Evolutionary conservation across 164 flowering plant genomes (phyloP).

Genomic region (Vitis amurensis): DNA sequence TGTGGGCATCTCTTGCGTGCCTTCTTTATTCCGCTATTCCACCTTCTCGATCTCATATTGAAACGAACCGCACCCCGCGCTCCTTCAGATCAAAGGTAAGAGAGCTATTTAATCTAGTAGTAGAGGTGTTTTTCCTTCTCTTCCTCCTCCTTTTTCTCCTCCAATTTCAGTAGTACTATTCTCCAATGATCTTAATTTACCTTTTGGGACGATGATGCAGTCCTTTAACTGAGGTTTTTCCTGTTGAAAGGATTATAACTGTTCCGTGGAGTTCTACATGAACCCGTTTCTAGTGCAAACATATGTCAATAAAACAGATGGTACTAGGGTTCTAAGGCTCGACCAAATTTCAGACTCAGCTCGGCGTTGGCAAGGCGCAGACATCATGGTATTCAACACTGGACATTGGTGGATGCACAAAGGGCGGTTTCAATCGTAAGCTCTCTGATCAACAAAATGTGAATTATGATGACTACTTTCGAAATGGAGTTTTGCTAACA

Average conservation of each 20-base stretch:
- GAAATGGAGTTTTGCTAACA: background rate
- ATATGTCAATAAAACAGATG: slow-evolving; percentile 1
- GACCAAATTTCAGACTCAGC: slow-evolving; percentile 35
- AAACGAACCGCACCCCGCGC: too few relatives aligned
- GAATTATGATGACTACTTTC: background rate
- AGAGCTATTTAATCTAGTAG: slow-evolving; percentile 46
- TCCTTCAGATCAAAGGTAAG: slow-evolving; percentile 17
- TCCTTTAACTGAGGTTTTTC: too few relatives aligned
- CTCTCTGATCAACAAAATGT: background rate
- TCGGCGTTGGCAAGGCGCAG: slow-evolving; percentile 40
- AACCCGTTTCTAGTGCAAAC: slow-evolving; percentile 55
- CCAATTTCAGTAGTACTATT: too few relatives aligned
- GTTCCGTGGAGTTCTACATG: slow-evolving; percentile 40
- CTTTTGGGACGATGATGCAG: too few relatives aligned
- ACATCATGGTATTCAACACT: slow-evolving; percentile 51
- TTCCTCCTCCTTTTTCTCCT: too few relatives aligned
- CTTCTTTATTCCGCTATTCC: slow-evolving; percentile 16
- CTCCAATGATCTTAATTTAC: too few relatives aligned
- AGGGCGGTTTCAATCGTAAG: slow-evolving; percentile 30
- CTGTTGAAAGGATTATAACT: slow-evolving; percentile 37
- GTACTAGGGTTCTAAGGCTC: slow-evolving; percentile 18
- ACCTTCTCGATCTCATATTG: too few relatives aligned
- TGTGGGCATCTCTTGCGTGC: slow-evolving; percentile 64
- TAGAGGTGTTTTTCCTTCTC: slow-evolving; percentile 20
- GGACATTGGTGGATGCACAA: slow-evolving; percentile 69